These are phyloP conservation scores for Fusarium sp. DNA, from an alignment of 2,329 filamentous ascomycete species.

Conservation along the genomic window DNA sequence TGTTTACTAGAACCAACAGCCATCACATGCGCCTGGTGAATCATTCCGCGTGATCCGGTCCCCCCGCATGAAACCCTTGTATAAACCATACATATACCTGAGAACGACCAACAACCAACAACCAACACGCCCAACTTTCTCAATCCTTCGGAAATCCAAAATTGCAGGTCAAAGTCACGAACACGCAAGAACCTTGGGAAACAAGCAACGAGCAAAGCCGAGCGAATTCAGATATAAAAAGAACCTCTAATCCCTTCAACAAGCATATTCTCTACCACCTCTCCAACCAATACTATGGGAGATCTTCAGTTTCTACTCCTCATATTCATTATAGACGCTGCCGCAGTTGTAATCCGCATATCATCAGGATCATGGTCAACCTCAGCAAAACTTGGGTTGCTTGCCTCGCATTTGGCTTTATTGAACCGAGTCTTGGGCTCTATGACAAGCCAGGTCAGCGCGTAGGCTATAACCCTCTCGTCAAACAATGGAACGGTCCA, in stretches of 20 bases:
- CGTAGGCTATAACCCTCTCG: neutral
- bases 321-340: neutral
- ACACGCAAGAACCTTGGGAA: rapidly evolving
- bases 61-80: neutral
- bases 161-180: neutral
- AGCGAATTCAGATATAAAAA: neutral
- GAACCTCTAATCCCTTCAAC: too few relatives aligned
- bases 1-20: neutral
- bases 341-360: neutral
- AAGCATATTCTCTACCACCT: neutral
- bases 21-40: neutral
- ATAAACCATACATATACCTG: neutral
- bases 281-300: neutral
- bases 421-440: neutral
- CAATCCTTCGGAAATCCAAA: neutral
- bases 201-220: neutral
- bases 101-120: neutral
- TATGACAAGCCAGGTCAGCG: neutral
- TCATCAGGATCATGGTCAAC: neutral
- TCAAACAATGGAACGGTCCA: neutral
- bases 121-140: neutral
- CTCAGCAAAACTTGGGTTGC: neutral
- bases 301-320: neutral
- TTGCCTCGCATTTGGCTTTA: neutral
- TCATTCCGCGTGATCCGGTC: neutral